Percentiles rank a stretch among this genome's conserved stretches.
Evolutionary conservation across 768 basidiomycete genomes (phyloP).

Genomic region (Podaxis sp.): DNA sequence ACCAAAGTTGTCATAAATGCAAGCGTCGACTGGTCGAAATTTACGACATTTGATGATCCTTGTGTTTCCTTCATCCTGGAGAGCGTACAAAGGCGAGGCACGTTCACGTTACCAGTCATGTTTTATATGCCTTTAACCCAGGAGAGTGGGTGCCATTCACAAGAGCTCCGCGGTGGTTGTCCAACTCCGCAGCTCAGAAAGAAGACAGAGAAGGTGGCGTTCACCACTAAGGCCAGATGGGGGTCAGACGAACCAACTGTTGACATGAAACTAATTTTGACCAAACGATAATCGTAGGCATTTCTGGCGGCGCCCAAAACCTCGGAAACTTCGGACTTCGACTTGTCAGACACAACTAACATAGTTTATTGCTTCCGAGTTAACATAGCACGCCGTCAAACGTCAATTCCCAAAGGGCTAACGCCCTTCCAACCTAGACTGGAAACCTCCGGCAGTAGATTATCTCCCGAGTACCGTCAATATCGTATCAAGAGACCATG

Average conservation of each 20-base stretch:
- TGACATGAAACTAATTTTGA: neutral
- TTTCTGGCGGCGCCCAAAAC: neutral
- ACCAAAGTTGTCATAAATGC: neutral
- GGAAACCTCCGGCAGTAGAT: neutral
- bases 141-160: neutral
- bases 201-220: neutral
- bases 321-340: neutral
- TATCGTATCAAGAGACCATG: neutral
- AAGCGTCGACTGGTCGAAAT: neutral
- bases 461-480: neutral
- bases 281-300: neutral
- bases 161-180: neutral
- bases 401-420: neutral
- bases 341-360: neutral
- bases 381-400: neutral
- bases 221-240: neutral
- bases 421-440: neutral
- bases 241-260: neutral
- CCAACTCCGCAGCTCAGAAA: neutral
- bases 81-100: neutral
- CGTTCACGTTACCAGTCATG: constrained; percentile 1
- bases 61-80: neutral
- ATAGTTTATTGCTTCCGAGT: neutral
- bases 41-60: constrained; percentile 11
- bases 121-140: neutral